Percentiles rank a stretch among this genome's conserved stretches.
phyloP scores from a whole-genome alignment of 2,329 filamentous ascomycete species.

The Epicoccum nigrum region DNA sequence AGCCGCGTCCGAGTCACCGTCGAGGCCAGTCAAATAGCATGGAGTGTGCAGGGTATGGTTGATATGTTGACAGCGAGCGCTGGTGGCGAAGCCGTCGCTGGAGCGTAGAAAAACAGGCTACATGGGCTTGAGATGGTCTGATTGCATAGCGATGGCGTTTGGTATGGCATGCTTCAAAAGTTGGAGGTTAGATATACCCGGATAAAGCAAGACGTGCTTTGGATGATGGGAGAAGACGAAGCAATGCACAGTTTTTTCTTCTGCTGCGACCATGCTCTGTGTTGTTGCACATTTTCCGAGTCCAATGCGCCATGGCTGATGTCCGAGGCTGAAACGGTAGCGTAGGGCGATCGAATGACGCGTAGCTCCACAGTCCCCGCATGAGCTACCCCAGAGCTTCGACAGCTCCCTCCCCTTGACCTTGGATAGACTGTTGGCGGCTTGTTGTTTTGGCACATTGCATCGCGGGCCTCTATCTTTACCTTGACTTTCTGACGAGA shows the following conservation, averaged over 20 bases:
- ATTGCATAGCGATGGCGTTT: slow-evolving; percentile 48
- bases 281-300: too few species aligned
- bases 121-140: not conserved
- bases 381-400: slow-evolving; percentile 14
- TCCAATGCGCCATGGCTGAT: not conserved
- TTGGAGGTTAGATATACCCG: slow-evolving; percentile 19
- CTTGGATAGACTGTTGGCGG: not conserved
- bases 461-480: not conserved
- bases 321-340: slow-evolving; percentile 4
- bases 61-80: slow-evolving; percentile 74
- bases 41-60: slow-evolving; percentile 85
- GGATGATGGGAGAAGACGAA: slow-evolving; percentile 33
- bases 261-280: too few species aligned
- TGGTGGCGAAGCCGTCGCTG: slow-evolving; percentile 19
- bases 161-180: slow-evolving; percentile 16
- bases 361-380: slow-evolving; percentile 13
- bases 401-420: not conserved
- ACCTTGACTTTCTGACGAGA: slow-evolving; percentile 20
- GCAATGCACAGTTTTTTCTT: slow-evolving; percentile 16
- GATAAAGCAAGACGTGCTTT: slow-evolving; percentile 28
- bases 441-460: not conserved
- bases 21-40: slow-evolving; percentile 82
- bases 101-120: slow-evolving; percentile 17
- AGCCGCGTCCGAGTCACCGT: slow-evolving; percentile 76
- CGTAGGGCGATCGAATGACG: slow-evolving; percentile 11